phyloP scores from a whole-genome alignment of 164 flowering plant species.

The Stephania cephalantha region DNA sequence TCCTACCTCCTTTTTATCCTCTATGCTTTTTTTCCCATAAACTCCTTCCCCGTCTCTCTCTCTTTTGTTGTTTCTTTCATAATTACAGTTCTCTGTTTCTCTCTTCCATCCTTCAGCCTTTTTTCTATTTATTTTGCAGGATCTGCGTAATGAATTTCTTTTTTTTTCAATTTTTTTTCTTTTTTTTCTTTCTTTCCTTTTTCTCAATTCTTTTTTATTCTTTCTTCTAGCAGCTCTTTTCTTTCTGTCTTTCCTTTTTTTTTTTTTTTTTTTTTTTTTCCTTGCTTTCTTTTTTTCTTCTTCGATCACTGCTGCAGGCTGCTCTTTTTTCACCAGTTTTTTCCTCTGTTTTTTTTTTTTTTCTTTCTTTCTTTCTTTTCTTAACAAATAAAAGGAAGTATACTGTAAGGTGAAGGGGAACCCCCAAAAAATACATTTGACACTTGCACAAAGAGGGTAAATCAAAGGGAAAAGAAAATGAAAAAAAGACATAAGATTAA shows the following conservation, averaged over 20 bases:
- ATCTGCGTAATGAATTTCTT: too few relatives aligned
- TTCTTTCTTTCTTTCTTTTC: neutral
- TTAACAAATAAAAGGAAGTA: neutral
- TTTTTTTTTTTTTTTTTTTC: neutral
- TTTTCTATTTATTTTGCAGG: too few relatives aligned
- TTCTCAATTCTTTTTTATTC: neutral
- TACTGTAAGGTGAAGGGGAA: neutral
- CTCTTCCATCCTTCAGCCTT: neutral
- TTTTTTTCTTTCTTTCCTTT: neutral
- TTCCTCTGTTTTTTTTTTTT: neutral
- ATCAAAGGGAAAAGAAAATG: neutral
- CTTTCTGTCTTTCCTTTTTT: neutral
- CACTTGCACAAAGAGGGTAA: neutral
- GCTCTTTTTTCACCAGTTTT: neutral
- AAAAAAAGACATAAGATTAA: neutral
- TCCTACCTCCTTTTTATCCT: neutral
- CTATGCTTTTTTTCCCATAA: neutral
- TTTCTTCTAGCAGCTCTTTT: neutral
- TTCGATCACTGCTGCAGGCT: neutral
- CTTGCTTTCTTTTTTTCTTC: neutral
- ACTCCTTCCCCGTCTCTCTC: neutral
- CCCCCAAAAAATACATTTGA: neutral
- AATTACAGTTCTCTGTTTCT: too few relatives aligned
- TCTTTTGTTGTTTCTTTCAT: neutral
- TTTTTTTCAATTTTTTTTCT: neutral